Evolutionary conservation across 1,284 basidiomycete genomes (phyloP), one percentile per base, ranked within the genome.

Genomic region (Trichosporon coremiiforme): DNA sequence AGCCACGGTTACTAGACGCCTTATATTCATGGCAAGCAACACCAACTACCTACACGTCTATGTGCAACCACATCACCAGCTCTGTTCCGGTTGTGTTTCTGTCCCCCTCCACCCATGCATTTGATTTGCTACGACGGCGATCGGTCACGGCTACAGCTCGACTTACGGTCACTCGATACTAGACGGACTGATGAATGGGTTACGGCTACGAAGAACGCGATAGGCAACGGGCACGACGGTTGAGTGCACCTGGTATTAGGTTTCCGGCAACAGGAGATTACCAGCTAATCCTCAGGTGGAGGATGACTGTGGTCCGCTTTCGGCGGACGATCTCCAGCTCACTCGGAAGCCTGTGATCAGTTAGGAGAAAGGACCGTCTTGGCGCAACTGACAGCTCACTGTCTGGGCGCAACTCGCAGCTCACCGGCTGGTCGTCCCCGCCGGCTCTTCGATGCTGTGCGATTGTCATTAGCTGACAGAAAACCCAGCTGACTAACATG

Each of bases 1-100:
- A 81, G 79, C 68, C 67, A 62, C 57, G 57, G 57, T 62, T 62
- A 62, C 57, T 62, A 62, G 57, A 62, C 57, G 57, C 57, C 57
- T 22, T n/a, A 35, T 62, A 33, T 33, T n/a, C 33, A 29, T 33
- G 57, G 57, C 57, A 33, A 33, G 31, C 57, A 62, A 22, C 57
- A 62, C 57, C 55, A 31, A 60, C 55, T 25, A 33, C 29, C 57
- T 33, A 35, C 29, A 62, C 29, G 57, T 62, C 35, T 62, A n/a
- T 62, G 57, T 62, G 57, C 57, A 62, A 62, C 33, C 29, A 62
- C 57, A 31, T 33, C 57, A 62, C 57, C 57, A 35, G 57, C 29
- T n/a, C 15, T 62, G 57, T 62, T 62, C 31, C 57, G 57, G 57
- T 62, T 62, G 57, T 62, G 57, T 33, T 62, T 33, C 57, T 65